These are phyloP conservation scores for Epithemia pelagica DNA, from an alignment of 108 stramenopile genomes.

Conservation along the genomic window DNA sequence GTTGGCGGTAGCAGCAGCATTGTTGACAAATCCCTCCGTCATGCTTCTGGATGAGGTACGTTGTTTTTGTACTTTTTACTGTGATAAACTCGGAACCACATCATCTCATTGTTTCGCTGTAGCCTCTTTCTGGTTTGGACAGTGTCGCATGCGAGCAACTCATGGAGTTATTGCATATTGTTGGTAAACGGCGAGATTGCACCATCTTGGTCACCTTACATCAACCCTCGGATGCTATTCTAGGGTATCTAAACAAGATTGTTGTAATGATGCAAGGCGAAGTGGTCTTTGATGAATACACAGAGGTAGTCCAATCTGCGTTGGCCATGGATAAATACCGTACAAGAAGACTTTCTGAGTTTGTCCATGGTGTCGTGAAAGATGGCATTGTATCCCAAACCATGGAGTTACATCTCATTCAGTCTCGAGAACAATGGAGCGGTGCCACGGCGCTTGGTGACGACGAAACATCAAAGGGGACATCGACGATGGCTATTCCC, in stretches of 20 bases:
- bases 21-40: not conserved
- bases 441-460: too few species aligned
- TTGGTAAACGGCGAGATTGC: not conserved
- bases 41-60: not conserved
- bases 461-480: too few species aligned
- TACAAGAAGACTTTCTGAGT: not conserved
- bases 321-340: not conserved
- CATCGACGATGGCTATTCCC: not conserved
- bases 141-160: not conserved
- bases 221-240: conserved; percentile 5
- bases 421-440: not conserved
- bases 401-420: not conserved
- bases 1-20: not conserved
- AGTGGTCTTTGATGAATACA: not conserved
- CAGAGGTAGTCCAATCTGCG: not conserved
- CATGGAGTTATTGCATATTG: not conserved
- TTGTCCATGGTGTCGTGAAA: not conserved
- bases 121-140: conserved; percentile 5
- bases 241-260: not conserved
- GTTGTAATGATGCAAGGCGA: not conserved
- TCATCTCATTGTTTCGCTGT: too few species aligned
- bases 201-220: not conserved
- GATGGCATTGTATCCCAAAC: not conserved
- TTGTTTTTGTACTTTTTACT: too few species aligned
- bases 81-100: too few species aligned